phyloP scores from a whole-genome alignment of 2,329 filamentous ascomycete genomes.

The Dothiorella sarmentorum region DNA sequence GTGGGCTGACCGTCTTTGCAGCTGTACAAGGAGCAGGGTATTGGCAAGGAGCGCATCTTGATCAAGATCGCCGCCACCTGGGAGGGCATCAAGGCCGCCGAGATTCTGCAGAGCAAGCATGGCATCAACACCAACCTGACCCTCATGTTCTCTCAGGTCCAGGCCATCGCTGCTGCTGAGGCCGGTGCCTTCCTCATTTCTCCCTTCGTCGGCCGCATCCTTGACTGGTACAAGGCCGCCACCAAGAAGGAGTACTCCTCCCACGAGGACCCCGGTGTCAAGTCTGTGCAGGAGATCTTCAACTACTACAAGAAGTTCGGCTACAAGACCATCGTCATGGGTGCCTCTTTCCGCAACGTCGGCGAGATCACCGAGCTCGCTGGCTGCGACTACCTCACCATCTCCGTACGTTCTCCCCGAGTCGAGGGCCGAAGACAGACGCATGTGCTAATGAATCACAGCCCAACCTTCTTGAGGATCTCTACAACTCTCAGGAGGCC shows the following conservation, averaged over 20 bases:
- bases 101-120: constrained; percentile 94
- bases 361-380: constrained; percentile 98
- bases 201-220: constrained; percentile 97
- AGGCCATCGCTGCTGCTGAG: constrained; percentile 95
- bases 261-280: constrained; percentile 92
- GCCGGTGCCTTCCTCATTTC: constrained; percentile 96
- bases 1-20: constrained; percentile 42
- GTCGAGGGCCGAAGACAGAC: not conserved
- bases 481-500: constrained; percentile 74
- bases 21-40: constrained; percentile 92
- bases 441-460: constrained; percentile 33
- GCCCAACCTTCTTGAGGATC: constrained; percentile 91
- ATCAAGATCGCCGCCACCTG: constrained; percentile 99
- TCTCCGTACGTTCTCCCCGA: constrained; percentile 63
- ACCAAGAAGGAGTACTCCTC: constrained; percentile 91
- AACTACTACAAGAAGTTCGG: constrained; percentile 99
- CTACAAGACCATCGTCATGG: constrained; percentile 99
- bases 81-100: constrained; percentile 98
- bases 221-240: constrained; percentile 98
- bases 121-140: constrained; percentile 98
- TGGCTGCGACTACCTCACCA: constrained; percentile 98
- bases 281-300: constrained; percentile 90
- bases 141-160: constrained; percentile 93
- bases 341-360: constrained; percentile 92
- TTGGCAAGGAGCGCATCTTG: constrained; percentile 88